These are phyloP conservation scores for Colletotrichum costaricense DNA, from an alignment of 2,329 filamentous ascomycete genomes.

Conservation along the genomic window DNA sequence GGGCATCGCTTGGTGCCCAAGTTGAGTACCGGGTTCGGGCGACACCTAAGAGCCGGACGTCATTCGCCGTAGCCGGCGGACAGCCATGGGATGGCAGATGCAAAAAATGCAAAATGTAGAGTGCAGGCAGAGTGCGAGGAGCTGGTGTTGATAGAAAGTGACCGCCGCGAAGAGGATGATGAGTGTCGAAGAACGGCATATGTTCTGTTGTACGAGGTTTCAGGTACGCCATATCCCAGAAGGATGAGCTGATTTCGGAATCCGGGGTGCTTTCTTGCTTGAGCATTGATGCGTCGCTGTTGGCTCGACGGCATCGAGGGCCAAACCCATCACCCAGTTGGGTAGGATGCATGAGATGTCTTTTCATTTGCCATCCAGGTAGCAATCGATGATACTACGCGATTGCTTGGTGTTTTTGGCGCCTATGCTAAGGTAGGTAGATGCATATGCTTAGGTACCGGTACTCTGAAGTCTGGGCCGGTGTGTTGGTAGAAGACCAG, in stretches of 20 bases:
- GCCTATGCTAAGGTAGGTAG: not conserved
- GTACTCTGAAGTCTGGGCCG: not conserved
- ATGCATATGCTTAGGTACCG: not conserved
- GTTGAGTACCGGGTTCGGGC: not conserved
- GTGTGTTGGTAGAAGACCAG: constrained; percentile 20
- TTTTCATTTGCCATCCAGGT: not conserved
- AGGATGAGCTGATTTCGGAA: not conserved
- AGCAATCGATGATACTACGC: not conserved
- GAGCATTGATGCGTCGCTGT: not conserved
- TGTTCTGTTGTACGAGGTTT: not conserved
- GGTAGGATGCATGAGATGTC: not conserved
- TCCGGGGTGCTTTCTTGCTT: not conserved
- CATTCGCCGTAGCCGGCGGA: constrained; percentile 1
- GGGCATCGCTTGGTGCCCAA: constrained; percentile 2
- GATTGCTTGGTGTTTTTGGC: not conserved
- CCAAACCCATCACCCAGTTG: not conserved
- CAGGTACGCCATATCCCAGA: not conserved
- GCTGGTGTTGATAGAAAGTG: not conserved
- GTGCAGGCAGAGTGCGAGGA: not conserved
- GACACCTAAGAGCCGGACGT: not conserved
- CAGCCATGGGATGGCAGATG: not conserved
- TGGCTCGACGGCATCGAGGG: not conserved
- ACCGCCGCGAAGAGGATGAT: not conserved
- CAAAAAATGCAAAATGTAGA: too few species aligned
- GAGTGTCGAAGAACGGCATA: not conserved